Base-by-base conservation (phyloP, 2,329 filamentous ascomycete species). In the Colletotrichum cordylinicola region DNA sequence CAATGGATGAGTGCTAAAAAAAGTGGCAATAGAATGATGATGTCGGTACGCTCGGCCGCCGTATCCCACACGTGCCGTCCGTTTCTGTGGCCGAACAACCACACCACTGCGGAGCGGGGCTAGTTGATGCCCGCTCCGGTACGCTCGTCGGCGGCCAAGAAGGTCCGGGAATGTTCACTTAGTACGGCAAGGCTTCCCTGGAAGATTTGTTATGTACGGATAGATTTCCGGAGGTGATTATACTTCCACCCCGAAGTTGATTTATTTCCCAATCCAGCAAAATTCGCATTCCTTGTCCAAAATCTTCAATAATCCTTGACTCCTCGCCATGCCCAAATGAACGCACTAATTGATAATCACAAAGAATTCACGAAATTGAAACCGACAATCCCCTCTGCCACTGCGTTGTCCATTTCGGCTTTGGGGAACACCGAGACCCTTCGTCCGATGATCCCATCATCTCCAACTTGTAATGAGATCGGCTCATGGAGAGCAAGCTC, bases 301-400 rank as follows among this genome's bases (percentile, higher is more conserved):
- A 52, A 21, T 4, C n/a, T 1, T 21, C 1, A 52, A 4, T 2
- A 13, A 24, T 52, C 43, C 43, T 8, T 12, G 6, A 52, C 43
- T 52, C 43, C 43, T 52, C 43, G 43, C n/a, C 12, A 13, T 52
- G 43, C 43, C 43, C 21, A 13, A 6, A 21, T 21, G 3, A 8
- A 13, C 8, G 12, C 43, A 52, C n/a, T 4, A 33, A 2, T 1
- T n/a, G 21, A 52, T 13, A 52, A 52, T 52, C n/a, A 52, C n/a
- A 52, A 4, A 52, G 58, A 65, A 31, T 33, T 69, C 10, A 75
- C 33, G 58, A 76, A 84, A 55, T 89, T 89, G 79, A 88, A 88
- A 1, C 88, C 88, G 6, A 89, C 86, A n/a, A 89, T 87, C 0
- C 88, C 88, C 77, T 89, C 87, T 0, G 88, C 87, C 5, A 88